phyloP scores from a whole-genome alignment of 768 basidiomycete species.

The Crassisporium funariophilum region DNA sequence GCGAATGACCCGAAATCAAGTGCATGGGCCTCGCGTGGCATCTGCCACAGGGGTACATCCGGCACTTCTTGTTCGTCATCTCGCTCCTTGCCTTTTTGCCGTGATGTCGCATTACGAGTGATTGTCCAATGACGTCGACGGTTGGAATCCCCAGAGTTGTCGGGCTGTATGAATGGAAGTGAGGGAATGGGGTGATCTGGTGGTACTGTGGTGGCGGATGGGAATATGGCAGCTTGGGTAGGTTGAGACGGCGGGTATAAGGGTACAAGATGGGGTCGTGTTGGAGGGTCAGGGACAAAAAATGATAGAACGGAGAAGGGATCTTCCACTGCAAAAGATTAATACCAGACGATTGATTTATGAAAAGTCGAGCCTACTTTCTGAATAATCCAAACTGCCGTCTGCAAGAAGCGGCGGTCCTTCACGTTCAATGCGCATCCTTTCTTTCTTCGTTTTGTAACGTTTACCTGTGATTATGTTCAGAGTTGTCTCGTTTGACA shows the following conservation, averaged over 20 bases:
- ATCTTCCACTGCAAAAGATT: constrained; percentile 62
- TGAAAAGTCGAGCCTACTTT: constrained; percentile 52
- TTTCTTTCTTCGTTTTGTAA: constrained; percentile 81
- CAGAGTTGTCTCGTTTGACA: neutral
- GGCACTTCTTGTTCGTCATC: constrained; percentile 56
- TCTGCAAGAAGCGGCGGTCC: constrained; percentile 72
- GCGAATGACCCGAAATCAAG: constrained; percentile 68
- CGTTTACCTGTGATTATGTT: constrained; percentile 55
- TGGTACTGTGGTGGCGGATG: constrained; percentile 27
- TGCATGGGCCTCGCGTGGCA: constrained; percentile 52
- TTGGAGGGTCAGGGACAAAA: constrained; percentile 59
- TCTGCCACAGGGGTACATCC: constrained; percentile 47
- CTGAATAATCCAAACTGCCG: constrained; percentile 76
- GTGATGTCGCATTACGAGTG: constrained; percentile 48
- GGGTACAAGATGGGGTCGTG: constrained; percentile 22
- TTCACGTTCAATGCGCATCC: constrained; percentile 73
- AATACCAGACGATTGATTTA: constrained; percentile 5
- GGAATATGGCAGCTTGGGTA: constrained; percentile 19
- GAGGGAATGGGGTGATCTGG: constrained; percentile 24
- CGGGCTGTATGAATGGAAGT: constrained; percentile 17
- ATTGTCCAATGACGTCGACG: constrained; percentile 66
- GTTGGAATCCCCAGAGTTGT: constrained; percentile 7
- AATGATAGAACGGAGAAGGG: constrained; percentile 69
- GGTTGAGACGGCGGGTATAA: constrained; percentile 18
- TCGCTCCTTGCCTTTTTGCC: constrained; percentile 52